Conservation (phyloP, 495 filamentous ascomycete species). For the Aspergillus panamensis region DNA sequence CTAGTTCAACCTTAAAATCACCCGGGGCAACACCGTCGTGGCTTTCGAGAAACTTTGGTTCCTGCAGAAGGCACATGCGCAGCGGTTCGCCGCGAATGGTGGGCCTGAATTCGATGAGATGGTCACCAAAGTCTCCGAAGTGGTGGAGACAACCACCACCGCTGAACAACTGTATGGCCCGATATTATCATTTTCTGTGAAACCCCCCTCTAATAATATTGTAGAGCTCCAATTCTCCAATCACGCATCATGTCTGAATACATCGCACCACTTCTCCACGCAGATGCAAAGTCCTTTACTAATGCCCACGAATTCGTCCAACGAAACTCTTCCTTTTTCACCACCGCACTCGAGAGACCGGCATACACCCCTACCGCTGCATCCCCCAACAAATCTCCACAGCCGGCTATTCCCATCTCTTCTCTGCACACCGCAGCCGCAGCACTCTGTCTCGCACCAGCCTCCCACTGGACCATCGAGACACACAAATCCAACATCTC, state of each 20-base stretch:
- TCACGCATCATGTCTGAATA: constrained; percentile 30
- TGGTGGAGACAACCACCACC: constrained; percentile 32
- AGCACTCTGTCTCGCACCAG: constrained; percentile 38
- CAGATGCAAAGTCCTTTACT: constrained; percentile 61
- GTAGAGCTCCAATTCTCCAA: constrained; percentile 32
- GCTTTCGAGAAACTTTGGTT: constrained; percentile 75
- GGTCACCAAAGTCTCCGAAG: constrained; percentile 36
- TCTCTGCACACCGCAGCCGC: constrained; percentile 40
- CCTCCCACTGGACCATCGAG: constrained; percentile 35
- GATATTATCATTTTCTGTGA: too few relatives aligned
- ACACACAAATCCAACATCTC: constrained; percentile 39
- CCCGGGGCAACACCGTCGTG: constrained; percentile 82
- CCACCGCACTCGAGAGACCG: constrained; percentile 33
- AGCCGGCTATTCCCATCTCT: constrained; percentile 29
- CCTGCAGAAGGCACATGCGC: constrained; percentile 71
- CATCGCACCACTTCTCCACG: constrained; percentile 51
- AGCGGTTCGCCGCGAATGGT: constrained; percentile 34
- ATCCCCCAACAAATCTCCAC: constrained; percentile 10
- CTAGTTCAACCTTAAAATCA: constrained; percentile 79
- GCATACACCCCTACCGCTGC: constrained; percentile 28
- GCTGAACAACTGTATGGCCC: constrained; percentile 29
- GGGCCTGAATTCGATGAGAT: constrained; percentile 47
- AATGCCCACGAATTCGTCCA: constrained; percentile 54
- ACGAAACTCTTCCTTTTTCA: constrained; percentile 64
- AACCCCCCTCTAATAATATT: too few relatives aligned